Base-by-base conservation (phyloP, 306 rosid genomes). In the Citrullus colocynthis region DNA sequence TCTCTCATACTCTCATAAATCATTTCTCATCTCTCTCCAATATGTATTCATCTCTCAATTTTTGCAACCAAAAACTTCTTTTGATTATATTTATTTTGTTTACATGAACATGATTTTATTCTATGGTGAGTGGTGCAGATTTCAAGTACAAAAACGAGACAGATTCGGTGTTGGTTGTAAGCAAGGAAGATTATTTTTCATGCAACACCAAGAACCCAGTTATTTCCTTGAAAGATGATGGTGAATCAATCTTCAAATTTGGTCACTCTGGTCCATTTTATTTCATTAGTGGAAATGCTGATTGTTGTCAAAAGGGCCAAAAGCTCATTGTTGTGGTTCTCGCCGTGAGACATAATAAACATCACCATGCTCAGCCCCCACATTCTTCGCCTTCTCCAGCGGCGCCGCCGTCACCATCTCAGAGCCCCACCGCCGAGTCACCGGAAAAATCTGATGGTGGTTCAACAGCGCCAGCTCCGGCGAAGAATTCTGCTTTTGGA, bases 121-220 rank as follows among this genome's bases (percentile, higher is more conserved):
- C 6, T 56, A 8, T 9, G 36, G 36, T 32, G 36, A 24, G 1
- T 10, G 75, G 72, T 83, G 80, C 77, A 90, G 98, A 54, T 88
- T 93, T 91, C 88, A 91, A 81, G 85, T 91, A 87, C 88, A 81
- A 78, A 58, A 81, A 87, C 62, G 91, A 80, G 4, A 74, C 75
- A 28, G 88, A 93, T 67, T 87, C 96, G 0, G 90, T 93, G 37
- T 37, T 90, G 83, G 87, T 82, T 54, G 89, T 93, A 79, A 84
- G 83, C n/a, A 86, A 85, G 39, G 86, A 91, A 28, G 88, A 91
- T 49, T 90, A 84, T 56, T 59, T 79, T 74, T 80, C 90, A 1
- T 91, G 97, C 86, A 87, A 89, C 84, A 85, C 73, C 64, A 83
- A 82, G 7, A 81, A n/a, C 15, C 91, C 96, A 0, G 78, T 74